Percentiles rank a stretch among this genome's conserved stretches.
Conservation (phyloP, 164 flowering plant species). For the Buxus sempervirens region DNA sequence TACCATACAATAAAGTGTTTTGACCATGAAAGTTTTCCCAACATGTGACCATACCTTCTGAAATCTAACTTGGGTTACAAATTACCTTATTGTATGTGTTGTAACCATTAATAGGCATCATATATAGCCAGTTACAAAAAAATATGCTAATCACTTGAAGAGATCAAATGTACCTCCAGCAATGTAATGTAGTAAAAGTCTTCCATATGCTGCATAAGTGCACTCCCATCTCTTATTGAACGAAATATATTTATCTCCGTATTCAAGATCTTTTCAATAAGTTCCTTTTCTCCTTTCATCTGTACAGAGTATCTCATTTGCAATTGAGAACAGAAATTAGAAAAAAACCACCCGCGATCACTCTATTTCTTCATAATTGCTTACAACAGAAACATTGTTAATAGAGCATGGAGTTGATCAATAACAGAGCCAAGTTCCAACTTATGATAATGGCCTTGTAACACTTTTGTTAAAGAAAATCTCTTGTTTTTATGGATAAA, state of each 20-base stretch:
- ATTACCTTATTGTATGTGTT: background rate
- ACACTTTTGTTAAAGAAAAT: no score
- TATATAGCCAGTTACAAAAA: background rate
- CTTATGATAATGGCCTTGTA: no score
- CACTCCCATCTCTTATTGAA: slow-evolving; percentile 91
- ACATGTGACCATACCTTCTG: background rate
- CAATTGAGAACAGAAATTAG: slow-evolving; percentile 1
- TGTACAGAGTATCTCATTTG: slow-evolving; percentile 20
- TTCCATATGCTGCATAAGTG: slow-evolving; percentile 99
- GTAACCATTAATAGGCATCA: no score
- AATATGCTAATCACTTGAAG: background rate
- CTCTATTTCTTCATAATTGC: no score
- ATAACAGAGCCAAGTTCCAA: background rate
- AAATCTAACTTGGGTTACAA: background rate
- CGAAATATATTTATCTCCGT: slow-evolving; percentile 88
- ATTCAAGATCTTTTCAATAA: slow-evolving; percentile 71
- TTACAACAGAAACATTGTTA: background rate
- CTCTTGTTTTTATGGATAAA: no score
- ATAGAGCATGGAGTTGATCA: background rate
- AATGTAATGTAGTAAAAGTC: slow-evolving; percentile 87
- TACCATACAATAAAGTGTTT: background rate
- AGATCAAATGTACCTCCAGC: slow-evolving; percentile 57
- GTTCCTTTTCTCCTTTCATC: slow-evolving; percentile 97
- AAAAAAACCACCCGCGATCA: background rate
- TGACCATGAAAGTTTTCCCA: background rate